These are phyloP conservation scores for Ampelocalamus luodianensis DNA, from an alignment of 176 grass and related monocot species.

Conservation along the genomic window DNA sequence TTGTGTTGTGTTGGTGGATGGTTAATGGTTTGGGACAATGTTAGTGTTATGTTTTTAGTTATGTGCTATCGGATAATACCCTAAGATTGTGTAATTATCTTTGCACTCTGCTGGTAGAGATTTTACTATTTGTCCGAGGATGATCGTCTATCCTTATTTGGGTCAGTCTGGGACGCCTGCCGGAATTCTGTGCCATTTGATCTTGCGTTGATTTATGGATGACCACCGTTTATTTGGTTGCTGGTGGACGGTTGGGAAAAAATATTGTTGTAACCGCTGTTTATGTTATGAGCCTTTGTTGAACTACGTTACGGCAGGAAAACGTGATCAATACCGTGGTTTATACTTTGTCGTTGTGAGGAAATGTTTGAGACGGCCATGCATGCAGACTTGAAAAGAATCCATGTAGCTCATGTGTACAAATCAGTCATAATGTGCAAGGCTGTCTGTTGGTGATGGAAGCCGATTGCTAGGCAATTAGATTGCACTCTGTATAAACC, in stretches of 20 bases:
- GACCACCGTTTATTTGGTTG: neutral
- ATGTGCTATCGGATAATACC: slow-evolving; percentile 37
- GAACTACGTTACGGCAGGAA: neutral
- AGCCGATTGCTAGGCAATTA: neutral
- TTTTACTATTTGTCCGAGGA: neutral
- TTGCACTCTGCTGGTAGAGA: slow-evolving; percentile 4
- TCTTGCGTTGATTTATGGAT: neutral
- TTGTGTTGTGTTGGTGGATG: slow-evolving; percentile 17
- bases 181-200: neutral
- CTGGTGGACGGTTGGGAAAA: neutral
- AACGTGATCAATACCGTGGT: neutral
- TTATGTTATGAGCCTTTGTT: neutral
- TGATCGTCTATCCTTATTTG: neutral
- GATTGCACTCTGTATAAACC: neutral
- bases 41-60: slow-evolving; percentile 40
- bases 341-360: neutral
- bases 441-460: neutral
- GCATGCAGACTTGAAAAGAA: neutral
- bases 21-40: slow-evolving; percentile 22
- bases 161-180: neutral
- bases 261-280: neutral
- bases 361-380: neutral
- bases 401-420: neutral
- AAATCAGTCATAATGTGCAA: too few relatives aligned
- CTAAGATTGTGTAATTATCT: slow-evolving; percentile 53